Percentiles rank a stretch among this genome's conserved stretches.
Conservation (phyloP, 1,139 yeast genomes). For the Yamadazyma diddensiae region DNA sequence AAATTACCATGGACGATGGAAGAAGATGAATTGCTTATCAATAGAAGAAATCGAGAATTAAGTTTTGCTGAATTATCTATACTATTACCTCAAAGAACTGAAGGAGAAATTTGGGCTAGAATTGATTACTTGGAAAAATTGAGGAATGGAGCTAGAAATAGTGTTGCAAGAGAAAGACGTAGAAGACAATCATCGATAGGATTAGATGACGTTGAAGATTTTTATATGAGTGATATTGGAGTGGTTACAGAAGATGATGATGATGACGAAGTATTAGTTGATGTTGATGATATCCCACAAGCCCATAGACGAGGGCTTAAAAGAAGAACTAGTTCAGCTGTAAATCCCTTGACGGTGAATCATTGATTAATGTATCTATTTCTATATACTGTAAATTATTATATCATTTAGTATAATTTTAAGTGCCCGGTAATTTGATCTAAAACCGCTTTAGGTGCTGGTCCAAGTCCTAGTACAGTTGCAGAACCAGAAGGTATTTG, state of each 20-base stretch:
- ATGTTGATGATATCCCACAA: slow-evolving; percentile 33
- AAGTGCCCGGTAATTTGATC: slow-evolving; percentile 80
- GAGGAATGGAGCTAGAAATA: slow-evolving; percentile 40
- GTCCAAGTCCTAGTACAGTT: slow-evolving; percentile 92
- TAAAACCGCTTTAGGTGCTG: slow-evolving; percentile 84
- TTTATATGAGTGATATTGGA: slow-evolving; percentile 40
- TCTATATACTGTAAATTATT: slow-evolving; percentile 3
- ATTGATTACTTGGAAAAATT: slow-evolving; percentile 52
- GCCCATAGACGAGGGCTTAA: slow-evolving; percentile 29
- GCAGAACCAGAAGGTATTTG: slow-evolving; percentile 94
- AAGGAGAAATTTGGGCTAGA: slow-evolving; percentile 67
- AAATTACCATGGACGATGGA: slow-evolving; percentile 58
- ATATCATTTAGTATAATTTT: slow-evolving; percentile 55
- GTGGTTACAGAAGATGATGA: slow-evolving; percentile 35
- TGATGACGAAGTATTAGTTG: slow-evolving; percentile 38
- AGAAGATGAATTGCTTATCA: slow-evolving; percentile 66
- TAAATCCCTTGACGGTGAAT: slow-evolving; percentile 37
- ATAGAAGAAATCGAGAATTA: slow-evolving; percentile 57
- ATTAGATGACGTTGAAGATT: slow-evolving; percentile 46
- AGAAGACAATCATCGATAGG: slow-evolving; percentile 43
- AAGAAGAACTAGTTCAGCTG: slow-evolving; percentile 45
- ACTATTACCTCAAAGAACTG: slow-evolving; percentile 68
- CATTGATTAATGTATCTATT: slow-evolving; percentile 7
- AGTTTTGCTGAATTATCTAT: slow-evolving; percentile 74
- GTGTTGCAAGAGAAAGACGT: slow-evolving; percentile 31